Percentiles rank a stretch among this genome's conserved stretches.
These are phyloP conservation scores for Aspergillus brunneoviolaceus DNA, from an alignment of 2,329 filamentous ascomycete genomes.

Conservation along the genomic window DNA sequence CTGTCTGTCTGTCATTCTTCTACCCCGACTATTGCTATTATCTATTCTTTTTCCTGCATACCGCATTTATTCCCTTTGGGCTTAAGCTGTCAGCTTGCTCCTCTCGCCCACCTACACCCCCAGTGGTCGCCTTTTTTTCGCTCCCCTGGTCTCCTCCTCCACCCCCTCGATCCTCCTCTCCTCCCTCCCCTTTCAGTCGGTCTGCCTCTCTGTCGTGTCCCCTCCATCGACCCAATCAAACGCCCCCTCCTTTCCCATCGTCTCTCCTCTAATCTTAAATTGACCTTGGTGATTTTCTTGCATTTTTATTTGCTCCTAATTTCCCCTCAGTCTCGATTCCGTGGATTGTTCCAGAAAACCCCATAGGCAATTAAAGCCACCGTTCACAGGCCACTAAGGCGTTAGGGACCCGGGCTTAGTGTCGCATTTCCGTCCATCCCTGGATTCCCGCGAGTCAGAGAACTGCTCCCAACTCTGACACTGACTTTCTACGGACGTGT, in stretches of 20 bases:
- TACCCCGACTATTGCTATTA: background rate
- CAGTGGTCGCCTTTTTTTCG: background rate
- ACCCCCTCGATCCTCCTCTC: background rate
- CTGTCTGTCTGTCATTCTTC: background rate
- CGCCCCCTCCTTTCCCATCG: slow-evolving; percentile 4
- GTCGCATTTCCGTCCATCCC: slow-evolving; percentile 11
- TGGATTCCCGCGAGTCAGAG: slow-evolving; percentile 17
- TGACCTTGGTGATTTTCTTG: slow-evolving; percentile 8
- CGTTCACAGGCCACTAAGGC: slow-evolving; percentile 6
- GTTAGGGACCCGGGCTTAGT: slow-evolving; percentile 7
- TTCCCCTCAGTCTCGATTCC: slow-evolving; percentile 7
- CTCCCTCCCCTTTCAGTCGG: background rate
- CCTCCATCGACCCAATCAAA: slow-evolving; percentile 3
- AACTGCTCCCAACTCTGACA: background rate
- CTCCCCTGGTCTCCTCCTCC: background rate
- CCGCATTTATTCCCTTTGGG: background rate
- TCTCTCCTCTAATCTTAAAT: slow-evolving; percentile 2
- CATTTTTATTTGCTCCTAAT: slow-evolving; percentile 4
- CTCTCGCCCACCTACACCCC: background rate
- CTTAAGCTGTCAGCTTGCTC: background rate
- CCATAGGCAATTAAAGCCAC: slow-evolving; percentile 4
- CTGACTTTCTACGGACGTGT: slow-evolving; percentile 4
- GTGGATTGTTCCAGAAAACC: slow-evolving; percentile 13
- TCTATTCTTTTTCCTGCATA: background rate
- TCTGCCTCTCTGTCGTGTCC: slow-evolving; percentile 4